Conservation (phyloP, 1,284 basidiomycete genomes). For the Mycena citricolor region DNA sequence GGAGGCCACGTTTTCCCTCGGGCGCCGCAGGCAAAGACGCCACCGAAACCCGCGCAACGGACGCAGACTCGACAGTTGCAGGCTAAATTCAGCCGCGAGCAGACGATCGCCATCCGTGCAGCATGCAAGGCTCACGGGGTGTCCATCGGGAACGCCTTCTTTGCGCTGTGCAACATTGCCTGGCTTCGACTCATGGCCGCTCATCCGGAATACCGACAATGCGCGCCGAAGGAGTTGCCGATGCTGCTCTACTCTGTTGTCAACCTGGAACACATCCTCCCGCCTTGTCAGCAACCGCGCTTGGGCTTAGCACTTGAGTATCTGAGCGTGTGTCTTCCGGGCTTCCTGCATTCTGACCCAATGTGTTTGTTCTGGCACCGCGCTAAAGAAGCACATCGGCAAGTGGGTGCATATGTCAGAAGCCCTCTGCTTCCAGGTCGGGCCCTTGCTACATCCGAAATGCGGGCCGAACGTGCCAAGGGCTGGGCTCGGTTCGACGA, state of each 20-base stretch:
- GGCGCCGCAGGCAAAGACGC: background rate
- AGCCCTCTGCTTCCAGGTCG: background rate
- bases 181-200: constrained; percentile 15
- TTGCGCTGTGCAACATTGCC: constrained; percentile 15
- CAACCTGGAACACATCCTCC: constrained; percentile 8
- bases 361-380: constrained; percentile 1
- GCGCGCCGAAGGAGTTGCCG: constrained; percentile 12
- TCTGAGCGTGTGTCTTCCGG: constrained; percentile 14
- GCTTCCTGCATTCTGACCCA: constrained; percentile 4
- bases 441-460: background rate
- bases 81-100: constrained; percentile 4
- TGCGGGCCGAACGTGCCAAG: background rate
- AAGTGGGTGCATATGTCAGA: background rate
- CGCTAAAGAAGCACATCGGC: background rate
- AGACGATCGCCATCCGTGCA: constrained; percentile 10
- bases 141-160: constrained; percentile 6
- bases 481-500: background rate
- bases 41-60: background rate
- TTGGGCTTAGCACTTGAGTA: constrained; percentile 19
- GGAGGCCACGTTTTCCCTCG: constrained; percentile 17
- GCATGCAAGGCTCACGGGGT: constrained; percentile 14
- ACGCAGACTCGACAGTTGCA: constrained; percentile 1
- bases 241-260: constrained; percentile 20
- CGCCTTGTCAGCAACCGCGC: background rate
- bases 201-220: constrained; percentile 13